A percentile compares a stretch with the other conserved stretches of the same genome.
Conservation (phyloP, 257 asterid genomes). For the Solanum rostratum region DNA sequence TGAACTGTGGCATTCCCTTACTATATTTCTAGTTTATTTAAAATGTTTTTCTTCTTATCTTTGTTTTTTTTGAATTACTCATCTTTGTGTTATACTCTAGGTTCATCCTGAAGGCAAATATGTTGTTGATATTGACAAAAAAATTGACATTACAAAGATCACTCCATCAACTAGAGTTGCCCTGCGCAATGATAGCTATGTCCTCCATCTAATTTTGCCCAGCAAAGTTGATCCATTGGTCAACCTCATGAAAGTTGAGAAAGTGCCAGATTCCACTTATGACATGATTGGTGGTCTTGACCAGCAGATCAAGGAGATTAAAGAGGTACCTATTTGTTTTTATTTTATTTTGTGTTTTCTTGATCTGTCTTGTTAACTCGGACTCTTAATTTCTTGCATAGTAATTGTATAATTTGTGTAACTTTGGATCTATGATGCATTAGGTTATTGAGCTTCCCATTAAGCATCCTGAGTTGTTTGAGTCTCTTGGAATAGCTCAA, state of each 20-base stretch:
- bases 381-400: background rate
- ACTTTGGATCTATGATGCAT: background rate
- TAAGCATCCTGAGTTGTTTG: constrained; percentile 66
- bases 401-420: background rate
- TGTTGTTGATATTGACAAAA: constrained; percentile 83
- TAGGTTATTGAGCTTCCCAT: constrained; percentile 74
- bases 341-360: background rate
- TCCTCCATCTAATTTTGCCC: constrained; percentile 83
- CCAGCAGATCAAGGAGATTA: constrained; percentile 93
- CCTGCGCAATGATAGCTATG: constrained; percentile 88
- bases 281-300: constrained; percentile 99
- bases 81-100: constrained; percentile 21
- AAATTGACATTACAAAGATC: constrained; percentile 80
- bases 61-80: background rate
- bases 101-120: constrained; percentile 93
- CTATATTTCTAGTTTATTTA: background rate
- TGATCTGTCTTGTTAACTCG: background rate
- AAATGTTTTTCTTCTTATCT: background rate
- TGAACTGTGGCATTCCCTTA: background rate
- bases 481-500: constrained; percentile 76
- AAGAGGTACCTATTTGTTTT: constrained; percentile 49
- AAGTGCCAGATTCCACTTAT: constrained; percentile 94
- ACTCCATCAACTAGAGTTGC: constrained; percentile 97
- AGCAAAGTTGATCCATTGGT: constrained; percentile 93
- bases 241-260: constrained; percentile 96